Evolutionary conservation across 768 basidiomycete genomes (phyloP), one percentile per base, ranked within the genome.

Genomic region (Trametes punicea): DNA sequence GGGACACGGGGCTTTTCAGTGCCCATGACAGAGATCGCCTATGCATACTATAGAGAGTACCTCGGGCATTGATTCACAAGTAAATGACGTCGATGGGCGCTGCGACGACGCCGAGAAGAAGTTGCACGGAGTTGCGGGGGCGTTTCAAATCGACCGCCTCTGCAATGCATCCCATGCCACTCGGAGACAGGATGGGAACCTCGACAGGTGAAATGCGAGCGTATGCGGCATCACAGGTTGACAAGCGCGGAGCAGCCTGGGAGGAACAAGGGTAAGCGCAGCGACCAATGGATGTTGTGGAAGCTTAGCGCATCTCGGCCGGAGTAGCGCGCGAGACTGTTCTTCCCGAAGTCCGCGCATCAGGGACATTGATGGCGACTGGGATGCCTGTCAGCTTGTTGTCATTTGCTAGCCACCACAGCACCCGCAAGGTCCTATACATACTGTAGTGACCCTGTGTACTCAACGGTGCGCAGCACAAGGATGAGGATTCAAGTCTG

Each of bases 291-390:
- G 51, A 52, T 45, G 41, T 9, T 23, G 33, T 30, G 42, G 51
- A 45, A 52, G 40, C 41, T 29, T 31, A 44, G 51, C 40, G 40
- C 11, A 26, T 39, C 6, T 7, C 29, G 29, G 11, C 13, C 20
- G 7, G 31, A 21, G 26, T 20, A n/a, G 23, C n/a, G 42, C 51
- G 51, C 51, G 51, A 33, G 51, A 21, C 42, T 31, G 30, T 36
- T 51, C 31, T 34, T 16, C 41, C 40, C 23, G 20, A 10, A 51
- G 21, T 34, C 31, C 51, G 51, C 51, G 51, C 51, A 45, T 52
- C 51, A 51, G 51, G 51, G 23, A 25, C 41, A 16, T n/a, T 52
- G 51, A 52, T 52, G 49, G 25, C 3, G n/a, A 15, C 4, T 13
- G 25, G 33, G 20, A 31, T 36, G 46, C 29, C 33, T 48, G 46